Percentiles rank a stretch among this genome's conserved stretches.
phyloP scores from a whole-genome alignment of 2,329 filamentous ascomycete species.

The Aspergillus neotritici region DNA sequence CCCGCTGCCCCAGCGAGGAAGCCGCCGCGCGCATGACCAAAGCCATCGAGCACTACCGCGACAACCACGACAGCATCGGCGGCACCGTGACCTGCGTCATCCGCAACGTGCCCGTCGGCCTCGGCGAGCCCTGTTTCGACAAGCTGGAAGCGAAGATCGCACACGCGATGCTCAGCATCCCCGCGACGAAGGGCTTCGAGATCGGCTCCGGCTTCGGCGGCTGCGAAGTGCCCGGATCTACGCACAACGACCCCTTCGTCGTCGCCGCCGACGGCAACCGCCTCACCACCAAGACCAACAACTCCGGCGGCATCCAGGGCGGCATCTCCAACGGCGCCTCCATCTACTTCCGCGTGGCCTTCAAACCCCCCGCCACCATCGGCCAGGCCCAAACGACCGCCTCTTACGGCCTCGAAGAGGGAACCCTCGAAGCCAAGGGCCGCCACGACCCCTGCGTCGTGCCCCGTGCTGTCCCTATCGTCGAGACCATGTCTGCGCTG shows the following conservation, averaged over 20 bases:
- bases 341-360: slow-evolving; percentile 90
- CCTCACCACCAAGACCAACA: slow-evolving; percentile 85
- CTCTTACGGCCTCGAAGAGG: slow-evolving; percentile 69
- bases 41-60: slow-evolving; percentile 69
- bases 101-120: slow-evolving; percentile 72
- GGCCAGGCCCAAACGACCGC: slow-evolving; percentile 79
- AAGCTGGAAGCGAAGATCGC: slow-evolving; percentile 89
- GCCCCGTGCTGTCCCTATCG: slow-evolving; percentile 66
- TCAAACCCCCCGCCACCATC: slow-evolving; percentile 94
- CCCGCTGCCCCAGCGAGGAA: slow-evolving; percentile 71
- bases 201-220: slow-evolving; percentile 89
- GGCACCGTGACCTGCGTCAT: slow-evolving; percentile 94
- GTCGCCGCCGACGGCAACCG: slow-evolving; percentile 48
- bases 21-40: slow-evolving; percentile 68
- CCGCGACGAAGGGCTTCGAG: slow-evolving; percentile 92
- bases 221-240: slow-evolving; percentile 77
- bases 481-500: slow-evolving; percentile 82
- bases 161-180: slow-evolving; percentile 92
- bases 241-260: slow-evolving; percentile 86
- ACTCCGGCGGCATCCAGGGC: slow-evolving; percentile 90
- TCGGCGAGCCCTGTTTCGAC: slow-evolving; percentile 92
- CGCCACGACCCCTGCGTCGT: slow-evolving; percentile 92
- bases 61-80: slow-evolving; percentile 80
- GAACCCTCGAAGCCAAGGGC: slow-evolving; percentile 82
- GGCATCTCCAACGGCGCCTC: slow-evolving; percentile 90